phyloP scores from a whole-genome alignment of 2,329 filamentous ascomycete species.

The Tolypocladium pustulatum region DNA sequence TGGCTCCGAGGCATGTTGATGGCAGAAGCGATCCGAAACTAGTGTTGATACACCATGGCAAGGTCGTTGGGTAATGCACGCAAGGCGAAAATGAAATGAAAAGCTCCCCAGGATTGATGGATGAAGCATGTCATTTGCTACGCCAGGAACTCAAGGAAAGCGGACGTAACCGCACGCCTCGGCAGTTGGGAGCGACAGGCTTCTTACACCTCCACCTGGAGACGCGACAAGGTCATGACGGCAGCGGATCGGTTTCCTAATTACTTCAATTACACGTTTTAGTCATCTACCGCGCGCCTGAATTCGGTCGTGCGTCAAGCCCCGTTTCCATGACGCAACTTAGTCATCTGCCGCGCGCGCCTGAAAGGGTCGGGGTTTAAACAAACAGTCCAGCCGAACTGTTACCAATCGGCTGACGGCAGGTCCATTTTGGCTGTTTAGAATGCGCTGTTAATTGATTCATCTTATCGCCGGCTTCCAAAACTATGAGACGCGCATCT shows the following conservation, averaged over 20 bases:
- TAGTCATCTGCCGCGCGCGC: constrained; percentile 6
- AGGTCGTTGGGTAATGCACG: constrained; percentile 13
- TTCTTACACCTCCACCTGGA: too few species aligned
- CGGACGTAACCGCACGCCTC: neutral
- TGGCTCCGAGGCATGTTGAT: constrained; percentile 32
- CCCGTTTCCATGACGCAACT: neutral
- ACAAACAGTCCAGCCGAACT: too few species aligned
- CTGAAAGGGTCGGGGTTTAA: too few species aligned
- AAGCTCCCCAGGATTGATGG: too few species aligned
- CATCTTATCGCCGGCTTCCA: too few species aligned
- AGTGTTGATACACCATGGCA: constrained; percentile 41
- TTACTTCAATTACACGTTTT: neutral
- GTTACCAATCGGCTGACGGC: too few species aligned
- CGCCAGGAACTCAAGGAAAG: neutral
- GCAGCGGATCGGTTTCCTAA: neutral
- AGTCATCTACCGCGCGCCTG: neutral
- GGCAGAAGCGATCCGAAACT: constrained; percentile 26
- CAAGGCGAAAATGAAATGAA: neutral
- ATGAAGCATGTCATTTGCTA: neutral
- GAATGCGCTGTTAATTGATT: neutral
- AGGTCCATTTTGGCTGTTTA: neutral
- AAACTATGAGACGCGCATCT: too few species aligned
- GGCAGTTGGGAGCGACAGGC: neutral
- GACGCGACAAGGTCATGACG: neutral
- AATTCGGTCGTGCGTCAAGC: neutral